phyloP scores from a whole-genome alignment of 805 yeast species.

The Vanderwaltozyma polyspora region DNA sequence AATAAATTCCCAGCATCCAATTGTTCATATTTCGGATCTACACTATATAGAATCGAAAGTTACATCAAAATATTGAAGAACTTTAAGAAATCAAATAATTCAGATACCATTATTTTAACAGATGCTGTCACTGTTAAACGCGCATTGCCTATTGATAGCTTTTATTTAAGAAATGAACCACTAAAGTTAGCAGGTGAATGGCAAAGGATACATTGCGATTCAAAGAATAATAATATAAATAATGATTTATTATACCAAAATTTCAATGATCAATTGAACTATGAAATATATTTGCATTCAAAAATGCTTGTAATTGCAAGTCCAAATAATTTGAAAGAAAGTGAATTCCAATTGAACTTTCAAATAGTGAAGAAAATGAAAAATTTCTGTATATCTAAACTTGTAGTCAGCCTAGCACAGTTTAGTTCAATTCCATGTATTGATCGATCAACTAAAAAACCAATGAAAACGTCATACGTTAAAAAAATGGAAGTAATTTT shows the following conservation, averaged over 20 bases:
- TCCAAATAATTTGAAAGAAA: conserved; percentile 3
- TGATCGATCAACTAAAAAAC: background rate
- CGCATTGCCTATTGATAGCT: conserved; percentile 5
- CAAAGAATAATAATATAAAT: background rate
- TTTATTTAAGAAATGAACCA: conserved; percentile 5
- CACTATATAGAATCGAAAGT: conserved; percentile 4
- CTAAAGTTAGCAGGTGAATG: conserved; percentile 3
- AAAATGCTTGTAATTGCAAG: conserved; percentile 9
- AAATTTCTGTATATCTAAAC: conserved; percentile 1
- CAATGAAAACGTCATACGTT: background rate
- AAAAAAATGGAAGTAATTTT: background rate
- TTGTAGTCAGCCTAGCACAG: conserved; percentile 7
- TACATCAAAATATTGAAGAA: conserved; percentile 1
- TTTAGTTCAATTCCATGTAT: conserved; percentile 9
- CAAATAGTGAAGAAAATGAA: conserved; percentile 2
- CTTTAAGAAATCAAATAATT: conserved; percentile 1
- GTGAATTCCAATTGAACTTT: conserved; percentile 4
- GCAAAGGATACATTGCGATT: no score
- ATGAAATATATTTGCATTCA: conserved; percentile 5
- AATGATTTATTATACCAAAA: background rate
- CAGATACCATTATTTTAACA: conserved; percentile 10
- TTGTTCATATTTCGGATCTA: conserved; percentile 2
- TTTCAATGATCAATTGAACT: conserved; percentile 3
- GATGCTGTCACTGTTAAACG: conserved; percentile 8
- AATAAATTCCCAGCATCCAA: conserved; percentile 3